Conservation (phyloP, 1,139 yeast species). For the Candida buenavistaensis region DNA sequence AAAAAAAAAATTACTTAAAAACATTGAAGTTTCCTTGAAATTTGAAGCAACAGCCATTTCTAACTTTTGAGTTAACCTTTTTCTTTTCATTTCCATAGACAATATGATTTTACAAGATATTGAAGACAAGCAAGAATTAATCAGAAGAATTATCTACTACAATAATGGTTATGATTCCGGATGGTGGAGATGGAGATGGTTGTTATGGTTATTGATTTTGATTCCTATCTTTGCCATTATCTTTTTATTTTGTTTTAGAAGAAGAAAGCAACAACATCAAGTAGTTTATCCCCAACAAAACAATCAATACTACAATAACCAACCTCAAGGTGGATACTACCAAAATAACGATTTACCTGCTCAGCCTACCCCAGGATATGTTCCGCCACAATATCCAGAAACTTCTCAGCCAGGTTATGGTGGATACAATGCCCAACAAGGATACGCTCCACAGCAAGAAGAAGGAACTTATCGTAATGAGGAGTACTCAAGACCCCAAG, state of each 20-base stretch:
- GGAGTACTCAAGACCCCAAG: slow-evolving; percentile 8
- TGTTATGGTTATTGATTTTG: slow-evolving; percentile 12
- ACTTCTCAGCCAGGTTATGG: slow-evolving; percentile 7
- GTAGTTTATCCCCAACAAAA: slow-evolving; percentile 1
- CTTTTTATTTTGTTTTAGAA: slow-evolving; percentile 5
- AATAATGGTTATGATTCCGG: slow-evolving; percentile 1
- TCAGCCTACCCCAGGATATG: slow-evolving; percentile 6
- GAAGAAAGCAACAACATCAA: slow-evolving; percentile 9
- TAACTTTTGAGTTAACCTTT: no score
- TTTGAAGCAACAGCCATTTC: no score
- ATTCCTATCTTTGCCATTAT: slow-evolving; percentile 10
- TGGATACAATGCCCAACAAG: slow-evolving; percentile 1
- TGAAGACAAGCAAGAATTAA: slow-evolving; percentile 1
- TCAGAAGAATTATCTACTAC: slow-evolving; percentile 7
- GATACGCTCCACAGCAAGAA: slow-evolving; percentile 6
- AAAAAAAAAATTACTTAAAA: no score
- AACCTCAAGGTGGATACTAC: slow-evolving; percentile 3
- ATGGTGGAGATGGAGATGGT: slow-evolving; percentile 13
- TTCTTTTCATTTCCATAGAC: not conserved
- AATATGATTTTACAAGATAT: slow-evolving; percentile 5
- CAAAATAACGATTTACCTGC: slow-evolving; percentile 5
- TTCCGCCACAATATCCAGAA: slow-evolving; percentile 7
- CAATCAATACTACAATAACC: slow-evolving; percentile 6
- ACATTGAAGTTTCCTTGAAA: no score
- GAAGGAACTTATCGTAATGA: slow-evolving; percentile 4